Conservation (phyloP, 345 rosid genomes). For the Garcia nutans region DNA sequence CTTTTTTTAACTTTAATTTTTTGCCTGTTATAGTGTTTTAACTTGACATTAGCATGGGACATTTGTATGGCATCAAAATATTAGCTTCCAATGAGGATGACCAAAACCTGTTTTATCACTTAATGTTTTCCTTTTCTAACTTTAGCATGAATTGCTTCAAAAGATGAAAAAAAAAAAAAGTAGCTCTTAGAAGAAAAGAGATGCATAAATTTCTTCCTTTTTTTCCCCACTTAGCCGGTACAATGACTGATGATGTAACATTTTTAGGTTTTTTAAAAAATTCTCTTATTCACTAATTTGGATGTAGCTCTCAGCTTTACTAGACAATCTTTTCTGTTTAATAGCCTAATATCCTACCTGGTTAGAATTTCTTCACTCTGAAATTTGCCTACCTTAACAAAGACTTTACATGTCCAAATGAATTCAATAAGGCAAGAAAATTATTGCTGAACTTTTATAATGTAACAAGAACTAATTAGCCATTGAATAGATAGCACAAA, state of each 20-base stretch:
- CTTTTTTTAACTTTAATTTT: too few relatives aligned
- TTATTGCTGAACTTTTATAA: too few relatives aligned
- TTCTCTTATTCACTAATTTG: not conserved
- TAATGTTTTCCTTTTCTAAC: conserved; percentile 11
- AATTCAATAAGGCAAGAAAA: too few relatives aligned
- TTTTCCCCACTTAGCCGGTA: conserved; percentile 2
- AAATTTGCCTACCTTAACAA: too few relatives aligned
- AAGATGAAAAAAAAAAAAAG: not conserved
- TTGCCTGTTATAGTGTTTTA: too few relatives aligned
- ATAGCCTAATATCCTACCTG: too few relatives aligned
- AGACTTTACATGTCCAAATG: too few relatives aligned
- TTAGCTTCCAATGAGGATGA: conserved; percentile 18
- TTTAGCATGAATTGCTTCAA: conserved; percentile 5
- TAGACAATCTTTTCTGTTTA: too few relatives aligned
- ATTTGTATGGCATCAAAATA: conserved; percentile 21
- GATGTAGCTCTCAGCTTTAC: not conserved
- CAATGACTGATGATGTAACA: not conserved
- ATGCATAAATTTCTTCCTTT: not conserved
- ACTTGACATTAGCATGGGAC: too few relatives aligned
- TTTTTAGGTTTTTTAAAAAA: not conserved
- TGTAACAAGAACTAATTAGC: too few relatives aligned
- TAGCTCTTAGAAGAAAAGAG: not conserved
- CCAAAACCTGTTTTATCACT: conserved; percentile 2
- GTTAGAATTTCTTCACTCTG: too few relatives aligned
- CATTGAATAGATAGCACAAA: too few relatives aligned